Conservation (phyloP, 2,329 filamentous ascomycete species). For the Cytospora piceae region DNA sequence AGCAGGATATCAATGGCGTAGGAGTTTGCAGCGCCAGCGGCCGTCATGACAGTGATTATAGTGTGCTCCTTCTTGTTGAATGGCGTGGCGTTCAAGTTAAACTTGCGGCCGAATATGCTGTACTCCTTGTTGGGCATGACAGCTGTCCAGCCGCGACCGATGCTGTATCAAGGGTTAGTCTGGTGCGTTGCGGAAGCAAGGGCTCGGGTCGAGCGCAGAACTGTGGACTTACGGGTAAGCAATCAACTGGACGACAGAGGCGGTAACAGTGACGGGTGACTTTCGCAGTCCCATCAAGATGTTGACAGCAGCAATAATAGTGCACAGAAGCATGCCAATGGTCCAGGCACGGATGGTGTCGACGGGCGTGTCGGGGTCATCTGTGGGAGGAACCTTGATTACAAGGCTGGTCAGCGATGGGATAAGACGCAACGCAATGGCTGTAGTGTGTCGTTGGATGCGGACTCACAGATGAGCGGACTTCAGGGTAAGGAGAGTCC, state of each 20-base stretch:
- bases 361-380: slow-evolving; percentile 14
- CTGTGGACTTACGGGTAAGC: slow-evolving; percentile 7
- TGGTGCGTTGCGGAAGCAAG: too few species aligned
- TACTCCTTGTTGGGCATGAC: slow-evolving; percentile 23
- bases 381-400: slow-evolving; percentile 9
- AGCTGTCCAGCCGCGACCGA: slow-evolving; percentile 7
- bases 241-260: slow-evolving; percentile 17
- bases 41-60: slow-evolving; percentile 41
- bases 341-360: slow-evolving; percentile 17
- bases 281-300: slow-evolving; percentile 15
- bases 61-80: slow-evolving; percentile 42
- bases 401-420: slow-evolving; percentile 4
- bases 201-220: too few species aligned
- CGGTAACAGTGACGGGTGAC: slow-evolving; percentile 8
- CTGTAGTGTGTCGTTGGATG: not conserved
- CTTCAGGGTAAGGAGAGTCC: slow-evolving; percentile 29
- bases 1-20: slow-evolving; percentile 46
- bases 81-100: slow-evolving; percentile 38
- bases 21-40: slow-evolving; percentile 28
- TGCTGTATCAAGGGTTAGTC: not conserved
- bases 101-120: slow-evolving; percentile 33
- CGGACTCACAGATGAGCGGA: slow-evolving; percentile 37
- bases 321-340: slow-evolving; percentile 14
- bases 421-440: not conserved
- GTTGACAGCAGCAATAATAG: slow-evolving; percentile 13